These are phyloP conservation scores for Syzygium aromaticum DNA, from an alignment of 345 rosid species.

Conservation along the genomic window DNA sequence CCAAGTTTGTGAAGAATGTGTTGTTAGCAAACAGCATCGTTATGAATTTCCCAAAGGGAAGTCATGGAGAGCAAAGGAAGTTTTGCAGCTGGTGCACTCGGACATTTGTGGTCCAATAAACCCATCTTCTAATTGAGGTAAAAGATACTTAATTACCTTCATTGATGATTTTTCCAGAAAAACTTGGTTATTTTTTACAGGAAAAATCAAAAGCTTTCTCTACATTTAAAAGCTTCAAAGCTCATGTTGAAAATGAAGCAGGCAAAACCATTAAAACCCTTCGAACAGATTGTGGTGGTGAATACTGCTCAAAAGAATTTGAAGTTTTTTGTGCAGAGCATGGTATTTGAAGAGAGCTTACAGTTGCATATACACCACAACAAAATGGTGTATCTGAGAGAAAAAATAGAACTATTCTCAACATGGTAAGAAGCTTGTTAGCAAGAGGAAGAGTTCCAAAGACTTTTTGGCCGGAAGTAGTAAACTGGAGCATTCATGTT, in stretches of 20 bases:
- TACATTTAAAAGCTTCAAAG: not conserved
- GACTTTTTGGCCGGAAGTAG: not conserved
- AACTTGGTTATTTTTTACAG: not conserved
- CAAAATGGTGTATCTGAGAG: too few species aligned
- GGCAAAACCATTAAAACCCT: too few species aligned
- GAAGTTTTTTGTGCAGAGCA: too few species aligned
- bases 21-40: too few species aligned
- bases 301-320: too few species aligned
- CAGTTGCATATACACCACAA: not conserved
- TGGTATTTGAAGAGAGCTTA: too few species aligned
- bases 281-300: too few species aligned
- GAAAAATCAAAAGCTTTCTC: not conserved
- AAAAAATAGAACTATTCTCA: too few species aligned
- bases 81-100: too few species aligned
- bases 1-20: too few species aligned
- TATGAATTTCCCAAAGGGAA: not conserved
- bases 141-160: not conserved
- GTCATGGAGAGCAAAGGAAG: not conserved
- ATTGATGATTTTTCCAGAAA: not conserved
- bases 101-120: slow-evolving; percentile 4
- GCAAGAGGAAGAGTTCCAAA: not conserved
- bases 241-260: too few species aligned
- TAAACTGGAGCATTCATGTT: not conserved
- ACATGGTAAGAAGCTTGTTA: not conserved
- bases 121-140: not conserved